These are phyloP conservation scores for Kwoniella sp. DNA, from an alignment of 768 basidiomycete genomes.

Conservation along the genomic window DNA sequence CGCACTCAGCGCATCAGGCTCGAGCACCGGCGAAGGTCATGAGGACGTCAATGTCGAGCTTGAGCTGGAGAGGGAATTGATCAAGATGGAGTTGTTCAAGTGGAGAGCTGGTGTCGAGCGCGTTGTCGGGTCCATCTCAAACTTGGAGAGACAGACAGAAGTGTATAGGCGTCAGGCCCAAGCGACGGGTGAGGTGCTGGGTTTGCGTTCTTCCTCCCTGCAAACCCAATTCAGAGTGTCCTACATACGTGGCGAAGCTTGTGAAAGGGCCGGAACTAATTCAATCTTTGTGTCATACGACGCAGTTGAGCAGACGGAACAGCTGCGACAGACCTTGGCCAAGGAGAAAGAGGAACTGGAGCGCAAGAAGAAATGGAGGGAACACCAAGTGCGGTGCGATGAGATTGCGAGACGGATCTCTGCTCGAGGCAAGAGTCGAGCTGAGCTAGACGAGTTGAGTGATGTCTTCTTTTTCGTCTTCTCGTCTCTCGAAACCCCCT, in stretches of 20 bases:
- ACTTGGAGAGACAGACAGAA: slow-evolving; percentile 39
- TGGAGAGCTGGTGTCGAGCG: slow-evolving; percentile 42
- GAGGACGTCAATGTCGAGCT: slow-evolving; percentile 3
- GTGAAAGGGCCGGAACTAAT: slow-evolving; percentile 1
- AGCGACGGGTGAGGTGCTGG: slow-evolving; percentile 39
- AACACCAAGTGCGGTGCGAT: slow-evolving; percentile 45
- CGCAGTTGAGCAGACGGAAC: slow-evolving; percentile 29
- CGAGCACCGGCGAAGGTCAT: slow-evolving; percentile 5
- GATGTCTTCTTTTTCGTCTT: not conserved
- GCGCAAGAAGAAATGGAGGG: slow-evolving; percentile 31
- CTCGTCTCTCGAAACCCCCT: not conserved
- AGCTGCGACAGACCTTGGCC: slow-evolving; percentile 29
- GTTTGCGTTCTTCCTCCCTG: not conserved
- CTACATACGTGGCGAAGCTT: not conserved
- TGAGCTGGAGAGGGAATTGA: slow-evolving; percentile 32
- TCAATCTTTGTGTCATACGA: not conserved
- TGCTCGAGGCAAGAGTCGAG: slow-evolving; percentile 29
- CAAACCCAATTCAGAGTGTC: not conserved
- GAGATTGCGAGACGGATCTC: slow-evolving; percentile 40
- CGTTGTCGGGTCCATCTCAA: slow-evolving; percentile 35
- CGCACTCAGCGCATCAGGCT: not conserved
- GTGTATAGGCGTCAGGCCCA: slow-evolving; percentile 28
- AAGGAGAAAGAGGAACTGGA: slow-evolving; percentile 38
- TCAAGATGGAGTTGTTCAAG: slow-evolving; percentile 42
- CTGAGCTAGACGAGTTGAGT: slow-evolving; percentile 50